These are phyloP conservation scores for Taphrina pruni DNA, from an alignment of 1,139 yeast species.

Conservation along the genomic window DNA sequence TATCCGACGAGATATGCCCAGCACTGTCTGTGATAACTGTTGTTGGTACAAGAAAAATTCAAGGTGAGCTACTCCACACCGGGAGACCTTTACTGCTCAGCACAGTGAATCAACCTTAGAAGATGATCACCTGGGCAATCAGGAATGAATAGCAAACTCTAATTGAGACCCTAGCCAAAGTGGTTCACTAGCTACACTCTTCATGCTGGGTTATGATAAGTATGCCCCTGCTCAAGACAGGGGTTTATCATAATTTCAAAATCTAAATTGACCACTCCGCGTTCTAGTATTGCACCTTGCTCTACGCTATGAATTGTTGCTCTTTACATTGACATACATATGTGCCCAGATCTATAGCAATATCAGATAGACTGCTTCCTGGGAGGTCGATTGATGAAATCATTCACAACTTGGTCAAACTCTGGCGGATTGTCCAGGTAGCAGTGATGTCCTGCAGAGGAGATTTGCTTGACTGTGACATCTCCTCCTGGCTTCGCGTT, in stretches of 20 bases:
- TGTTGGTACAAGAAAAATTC: not conserved
- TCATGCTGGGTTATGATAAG: too few species aligned
- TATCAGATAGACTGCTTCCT: slow-evolving; percentile 12
- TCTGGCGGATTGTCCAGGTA: slow-evolving; percentile 74
- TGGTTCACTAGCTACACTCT: too few species aligned
- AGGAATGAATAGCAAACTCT: too few species aligned
- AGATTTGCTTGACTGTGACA: slow-evolving; percentile 54
- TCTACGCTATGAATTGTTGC: too few species aligned
- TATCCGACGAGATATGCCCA: not conserved
- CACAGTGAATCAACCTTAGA: too few species aligned
- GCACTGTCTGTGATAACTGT: not conserved
- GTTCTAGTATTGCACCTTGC: too few species aligned
- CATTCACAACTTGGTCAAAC: slow-evolving; percentile 60
- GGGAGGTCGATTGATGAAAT: slow-evolving; percentile 44
- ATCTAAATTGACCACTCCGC: too few species aligned
- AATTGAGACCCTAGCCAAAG: too few species aligned
- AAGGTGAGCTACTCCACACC: not conserved
- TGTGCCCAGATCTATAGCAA: not conserved
- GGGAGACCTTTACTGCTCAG: too few species aligned
- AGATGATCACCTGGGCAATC: too few species aligned
- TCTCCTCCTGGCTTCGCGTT: slow-evolving; percentile 46
- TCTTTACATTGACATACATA: not conserved
- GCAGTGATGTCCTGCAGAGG: slow-evolving; percentile 76
- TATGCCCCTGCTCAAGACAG: too few species aligned
- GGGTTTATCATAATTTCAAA: too few species aligned